Base-by-base conservation (phyloP, 140 eudicot species). In the Bidens hawaiensis region DNA sequence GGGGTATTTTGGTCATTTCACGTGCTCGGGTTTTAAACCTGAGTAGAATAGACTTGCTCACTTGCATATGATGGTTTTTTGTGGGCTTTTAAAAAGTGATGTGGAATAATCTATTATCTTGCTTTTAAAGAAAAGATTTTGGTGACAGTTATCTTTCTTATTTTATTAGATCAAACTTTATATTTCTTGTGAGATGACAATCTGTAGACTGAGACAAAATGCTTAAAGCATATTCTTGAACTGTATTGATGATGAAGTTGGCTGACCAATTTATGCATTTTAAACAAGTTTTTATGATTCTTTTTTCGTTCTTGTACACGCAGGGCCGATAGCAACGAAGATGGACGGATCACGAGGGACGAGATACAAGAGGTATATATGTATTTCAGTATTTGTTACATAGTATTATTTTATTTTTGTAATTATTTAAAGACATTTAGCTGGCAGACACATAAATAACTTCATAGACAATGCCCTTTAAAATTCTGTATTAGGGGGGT, bases 241-340 rank as follows among this genome's bases (percentile, higher is more conserved):
- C 55, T 49, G 28, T 15, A 24, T 7, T 14, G 19, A 13, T 15
- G 61, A 27, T n/a, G 14, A 54, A 27, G 61, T 27, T 27, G 40
- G 61, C 15, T 27, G 40, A 25, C 55, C 9, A 65, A 24, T 33
- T 56, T 47, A 18, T 55, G 34, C 55, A 27, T 47, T 38, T 22
- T 40, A 38, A 56, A 18, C 30, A 59, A 59, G 38, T 41, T 14
- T 15, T 34, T 3, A 38, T 60, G 23, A 17, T 54, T 42, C 9
- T 18, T 43, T n/a, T 50, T 52, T 15, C 2, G 9, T 6, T 45
- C 0, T 45, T 34, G 17, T 47, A 22, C 30, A 17, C 19, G 28
- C 78, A 94, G 99, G 96, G 99, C 94, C 16, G 99, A 94, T 71
- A 79, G 85, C 64, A 94, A 94, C 42, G 95, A 79, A 66, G 99